phyloP scores from a whole-genome alignment of 768 basidiomycete genomes.

The Gymnopilus junonius region DNA sequence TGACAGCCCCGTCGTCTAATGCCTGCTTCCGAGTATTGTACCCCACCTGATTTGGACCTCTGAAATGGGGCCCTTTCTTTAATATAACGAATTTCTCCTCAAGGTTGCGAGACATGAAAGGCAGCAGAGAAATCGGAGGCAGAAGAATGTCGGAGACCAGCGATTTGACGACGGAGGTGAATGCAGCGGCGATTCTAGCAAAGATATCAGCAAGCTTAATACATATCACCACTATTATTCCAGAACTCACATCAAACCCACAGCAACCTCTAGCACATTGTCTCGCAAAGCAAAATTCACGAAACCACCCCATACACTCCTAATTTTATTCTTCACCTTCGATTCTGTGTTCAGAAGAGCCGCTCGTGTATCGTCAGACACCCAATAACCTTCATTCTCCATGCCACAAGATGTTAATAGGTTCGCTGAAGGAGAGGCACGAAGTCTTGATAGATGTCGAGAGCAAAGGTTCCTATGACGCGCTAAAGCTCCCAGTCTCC shows the following conservation, averaged over 20 bases:
- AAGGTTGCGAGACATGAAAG: slow-evolving; percentile 46
- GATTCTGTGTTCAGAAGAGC: slow-evolving; percentile 24
- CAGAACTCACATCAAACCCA: slow-evolving; percentile 43
- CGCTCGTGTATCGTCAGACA: slow-evolving; percentile 17
- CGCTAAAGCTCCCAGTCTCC: background rate
- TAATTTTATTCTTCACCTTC: slow-evolving; percentile 23
- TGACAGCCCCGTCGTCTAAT: slow-evolving; percentile 47
- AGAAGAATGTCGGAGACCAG: slow-evolving; percentile 47
- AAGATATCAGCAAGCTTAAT: background rate
- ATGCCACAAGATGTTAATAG: background rate
- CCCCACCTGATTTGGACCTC: slow-evolving; percentile 14
- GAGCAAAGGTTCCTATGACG: background rate
- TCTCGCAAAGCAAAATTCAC: slow-evolving; percentile 39
- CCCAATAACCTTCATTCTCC: slow-evolving; percentile 13
- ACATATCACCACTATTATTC: background rate
- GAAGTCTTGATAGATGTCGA: background rate
- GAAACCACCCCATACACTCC: slow-evolving; percentile 34
- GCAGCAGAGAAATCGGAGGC: slow-evolving; percentile 45
- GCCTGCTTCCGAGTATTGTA: slow-evolving; percentile 51
- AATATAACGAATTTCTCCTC: slow-evolving; percentile 47
- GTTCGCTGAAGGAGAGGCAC: background rate
- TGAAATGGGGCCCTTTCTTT: slow-evolving; percentile 35
- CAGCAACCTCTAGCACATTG: slow-evolving; percentile 50
- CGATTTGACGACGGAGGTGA: slow-evolving; percentile 45
- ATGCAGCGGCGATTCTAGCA: slow-evolving; percentile 39